A percentile compares a stretch with the other conserved stretches of the same genome.
These are phyloP conservation scores for Fennellomyces sp. DNA, from an alignment of 371 early-diverging fungal genomes.

Conservation along the genomic window DNA sequence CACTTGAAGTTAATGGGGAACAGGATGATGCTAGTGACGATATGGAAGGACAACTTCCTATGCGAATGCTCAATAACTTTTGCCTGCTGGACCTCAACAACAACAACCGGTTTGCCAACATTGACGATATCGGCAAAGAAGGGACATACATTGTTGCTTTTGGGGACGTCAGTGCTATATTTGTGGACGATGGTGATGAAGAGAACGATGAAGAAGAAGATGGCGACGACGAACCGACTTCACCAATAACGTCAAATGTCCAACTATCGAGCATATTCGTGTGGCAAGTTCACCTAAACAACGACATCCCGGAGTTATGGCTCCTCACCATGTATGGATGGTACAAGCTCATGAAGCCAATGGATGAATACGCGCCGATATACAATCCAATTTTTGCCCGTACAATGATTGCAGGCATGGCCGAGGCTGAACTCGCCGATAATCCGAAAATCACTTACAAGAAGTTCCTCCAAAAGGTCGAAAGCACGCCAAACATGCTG, in stretches of 20 bases:
- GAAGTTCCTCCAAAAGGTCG: neutral
- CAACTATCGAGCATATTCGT: constrained; percentile 44
- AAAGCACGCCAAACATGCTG: neutral
- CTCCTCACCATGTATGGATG: constrained; percentile 50
- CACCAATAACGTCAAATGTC: constrained; percentile 20
- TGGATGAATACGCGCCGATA: constrained; percentile 23
- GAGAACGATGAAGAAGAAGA: constrained; percentile 28
- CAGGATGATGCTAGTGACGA: constrained; percentile 29
- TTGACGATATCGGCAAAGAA: constrained; percentile 40
- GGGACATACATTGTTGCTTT: constrained; percentile 32
- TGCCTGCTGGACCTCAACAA: constrained; percentile 38
- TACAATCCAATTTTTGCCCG: constrained; percentile 40
- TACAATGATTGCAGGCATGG: constrained; percentile 42
- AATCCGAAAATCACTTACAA: neutral
- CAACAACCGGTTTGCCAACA: constrained; percentile 24
- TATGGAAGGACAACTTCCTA: constrained; percentile 38
- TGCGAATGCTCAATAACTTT: constrained; percentile 47
- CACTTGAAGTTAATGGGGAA: constrained; percentile 50
- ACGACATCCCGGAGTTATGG: constrained; percentile 48
- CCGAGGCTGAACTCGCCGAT: constrained; percentile 14
- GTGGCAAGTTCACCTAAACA: constrained; percentile 37
- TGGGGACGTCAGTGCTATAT: constrained; percentile 41
- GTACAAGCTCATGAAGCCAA: constrained; percentile 49
- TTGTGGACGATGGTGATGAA: constrained; percentile 22
- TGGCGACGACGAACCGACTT: constrained; percentile 24